Evolutionary conservation across 1,284 basidiomycete genomes (phyloP).

Genomic region (Ceratobasidium sp.): DNA sequence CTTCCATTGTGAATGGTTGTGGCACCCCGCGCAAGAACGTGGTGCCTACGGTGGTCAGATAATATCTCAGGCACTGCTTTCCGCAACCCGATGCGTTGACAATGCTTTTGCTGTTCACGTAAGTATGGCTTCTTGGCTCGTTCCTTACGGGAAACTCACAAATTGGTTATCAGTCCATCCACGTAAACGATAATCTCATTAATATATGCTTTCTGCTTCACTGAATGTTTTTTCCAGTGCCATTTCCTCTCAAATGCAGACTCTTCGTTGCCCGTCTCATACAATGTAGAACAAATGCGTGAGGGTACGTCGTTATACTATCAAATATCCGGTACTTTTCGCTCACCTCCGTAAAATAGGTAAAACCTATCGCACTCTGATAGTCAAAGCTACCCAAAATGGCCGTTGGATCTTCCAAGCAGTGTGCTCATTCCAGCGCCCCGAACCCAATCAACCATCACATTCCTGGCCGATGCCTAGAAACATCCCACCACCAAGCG

Average conservation of each 20-base stretch:
- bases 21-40: slow-evolving; percentile 70
- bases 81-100: slow-evolving; percentile 80
- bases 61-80: slow-evolving; percentile 85
- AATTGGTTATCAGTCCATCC: slow-evolving; percentile 65
- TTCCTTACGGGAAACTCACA: slow-evolving; percentile 45
- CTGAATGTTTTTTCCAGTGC: slow-evolving; percentile 61
- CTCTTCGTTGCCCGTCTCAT: slow-evolving; percentile 80
- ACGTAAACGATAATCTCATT: slow-evolving; percentile 61
- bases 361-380: slow-evolving; percentile 74
- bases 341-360: slow-evolving; percentile 55
- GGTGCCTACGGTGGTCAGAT: slow-evolving; percentile 88
- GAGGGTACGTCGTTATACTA: slow-evolving; percentile 55
- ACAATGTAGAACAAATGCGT: slow-evolving; percentile 84
- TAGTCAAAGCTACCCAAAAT: slow-evolving; percentile 80
- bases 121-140: slow-evolving; percentile 53
- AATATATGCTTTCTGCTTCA: background rate
- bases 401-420: slow-evolving; percentile 83
- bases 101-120: slow-evolving; percentile 71
- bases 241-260: slow-evolving; percentile 86
- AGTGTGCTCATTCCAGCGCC: slow-evolving; percentile 85
- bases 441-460: slow-evolving; percentile 77
- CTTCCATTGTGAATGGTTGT: slow-evolving; percentile 78
- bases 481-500: slow-evolving; percentile 67
- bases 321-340: too few species aligned
- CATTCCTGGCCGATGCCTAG: slow-evolving; percentile 72